Base-by-base conservation (phyloP, 2,329 filamentous ascomycete genomes). In the Dactylellina haptotyla region DNA sequence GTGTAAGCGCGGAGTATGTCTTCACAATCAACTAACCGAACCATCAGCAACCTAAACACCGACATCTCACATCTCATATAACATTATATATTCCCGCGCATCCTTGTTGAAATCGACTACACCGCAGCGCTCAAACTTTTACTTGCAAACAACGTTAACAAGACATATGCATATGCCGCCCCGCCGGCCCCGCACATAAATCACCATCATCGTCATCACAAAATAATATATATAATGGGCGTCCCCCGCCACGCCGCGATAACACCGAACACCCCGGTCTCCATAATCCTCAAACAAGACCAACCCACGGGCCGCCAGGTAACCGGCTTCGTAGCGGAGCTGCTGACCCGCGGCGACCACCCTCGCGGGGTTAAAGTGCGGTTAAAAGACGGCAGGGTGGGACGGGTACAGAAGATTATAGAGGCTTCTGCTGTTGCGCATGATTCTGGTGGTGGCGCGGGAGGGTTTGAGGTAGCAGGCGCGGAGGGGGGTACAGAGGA, bases 331-430 rank as follows among this genome's bases (percentile, higher is more conserved):
- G 87, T 94, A 0, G 84, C 85, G 58, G 86, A 92, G 48, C 80
- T 93, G 0, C 83, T 94, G 51, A 93, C 90, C 1, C 83, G 86
- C 0, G 89, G 90, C 25, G 87, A 93, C 76, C 91, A 94, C 77
- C 89, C 90, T 1, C 85, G 89, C 8, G 91, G 91, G 34, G 91
- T 93, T 82, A 94, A 93, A 80, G 90, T 93, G 23, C 86, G 90
- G 1, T 83, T 94, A 4, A 81, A 83, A 0, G 89, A 91, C 79
- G 90, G 90, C 0, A 84, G 89, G 25, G 86, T 94, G 1, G 91
- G 91, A 1, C 83, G 91, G 14, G 91, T 94, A 26, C 91, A 93
- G 80, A 83, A 84, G 46, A 84, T 91, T 80, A 82, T 81, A 1
- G 72, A 41, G 1, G 77, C 79, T 28, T 72, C 62, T 26, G 14